Conservation (phyloP, 83 land plant species). For the Picea abies region DNA sequence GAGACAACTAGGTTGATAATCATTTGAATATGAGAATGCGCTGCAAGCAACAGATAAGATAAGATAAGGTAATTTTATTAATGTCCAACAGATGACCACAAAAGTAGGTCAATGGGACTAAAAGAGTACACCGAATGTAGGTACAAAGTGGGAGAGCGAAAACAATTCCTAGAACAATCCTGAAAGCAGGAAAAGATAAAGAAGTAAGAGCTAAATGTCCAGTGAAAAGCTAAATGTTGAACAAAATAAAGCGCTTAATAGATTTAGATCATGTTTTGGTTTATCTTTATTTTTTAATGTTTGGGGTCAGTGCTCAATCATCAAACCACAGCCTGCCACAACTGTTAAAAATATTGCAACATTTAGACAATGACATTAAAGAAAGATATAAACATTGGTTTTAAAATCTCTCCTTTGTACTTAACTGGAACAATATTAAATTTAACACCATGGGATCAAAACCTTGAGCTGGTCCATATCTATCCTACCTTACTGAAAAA, state of each 20-base stretch:
- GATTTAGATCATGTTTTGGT: background rate
- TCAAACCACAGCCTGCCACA: background rate
- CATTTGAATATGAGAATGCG: too few relatives aligned
- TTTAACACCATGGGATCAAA: background rate
- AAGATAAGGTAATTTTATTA: too few relatives aligned
- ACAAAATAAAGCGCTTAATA: too few relatives aligned
- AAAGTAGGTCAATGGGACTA: too few relatives aligned
- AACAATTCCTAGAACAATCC: too few relatives aligned
- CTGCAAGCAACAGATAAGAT: too few relatives aligned
- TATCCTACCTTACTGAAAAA: background rate
- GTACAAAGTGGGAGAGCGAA: too few relatives aligned
- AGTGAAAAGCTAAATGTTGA: too few relatives aligned
- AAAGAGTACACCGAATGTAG: background rate
- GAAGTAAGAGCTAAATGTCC: too few relatives aligned
- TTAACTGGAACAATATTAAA: background rate
- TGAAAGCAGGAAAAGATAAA: too few relatives aligned
- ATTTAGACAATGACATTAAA: background rate
- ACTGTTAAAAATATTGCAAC: background rate
- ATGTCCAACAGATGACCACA: too few relatives aligned
- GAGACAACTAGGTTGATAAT: too few relatives aligned
- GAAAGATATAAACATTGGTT: background rate
- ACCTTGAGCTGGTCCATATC: background rate
- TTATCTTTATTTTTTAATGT: background rate
- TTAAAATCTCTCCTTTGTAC: background rate
- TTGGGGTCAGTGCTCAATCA: background rate